Conservation (phyloP, 345 rosid species). For the Syzygium aqueum region DNA sequence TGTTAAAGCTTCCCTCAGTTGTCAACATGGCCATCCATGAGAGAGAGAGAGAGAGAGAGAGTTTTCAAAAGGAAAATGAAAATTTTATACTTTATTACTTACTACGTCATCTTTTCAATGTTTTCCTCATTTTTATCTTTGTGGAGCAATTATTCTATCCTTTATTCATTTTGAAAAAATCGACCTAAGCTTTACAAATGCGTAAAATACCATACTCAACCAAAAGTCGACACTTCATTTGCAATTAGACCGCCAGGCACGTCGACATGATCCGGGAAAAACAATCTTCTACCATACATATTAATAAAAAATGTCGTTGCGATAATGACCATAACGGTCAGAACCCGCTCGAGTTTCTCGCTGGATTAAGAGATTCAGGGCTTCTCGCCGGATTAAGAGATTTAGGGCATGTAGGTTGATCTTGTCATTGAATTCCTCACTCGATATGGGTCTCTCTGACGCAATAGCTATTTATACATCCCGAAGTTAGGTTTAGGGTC, state of each 20-base stretch:
- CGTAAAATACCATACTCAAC: neutral
- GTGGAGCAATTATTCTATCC: neutral
- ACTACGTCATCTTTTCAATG: neutral
- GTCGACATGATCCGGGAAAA: neutral
- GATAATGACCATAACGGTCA: fast-evolving
- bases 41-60: neutral
- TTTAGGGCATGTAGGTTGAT: fast-evolving
- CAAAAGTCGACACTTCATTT: neutral
- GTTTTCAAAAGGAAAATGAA: neutral
- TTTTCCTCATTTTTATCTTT: neutral
- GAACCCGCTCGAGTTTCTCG: fast-evolving
- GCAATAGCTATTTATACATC: neutral
- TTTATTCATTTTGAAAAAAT: neutral
- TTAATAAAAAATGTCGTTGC: neutral
- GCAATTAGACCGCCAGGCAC: neutral
- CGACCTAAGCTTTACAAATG: neutral
- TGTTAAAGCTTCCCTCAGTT: neutral
- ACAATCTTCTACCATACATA: neutral
- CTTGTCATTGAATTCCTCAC: no score
- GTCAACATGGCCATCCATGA: neutral
- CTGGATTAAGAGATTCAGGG: neutral
- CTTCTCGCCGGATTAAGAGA: neutral
- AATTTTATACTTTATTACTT: neutral
- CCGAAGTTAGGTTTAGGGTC: no score
- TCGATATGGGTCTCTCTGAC: fast-evolving